Percentiles rank a stretch among this genome's conserved stretches.
These are phyloP conservation scores for Macrocybe gigantea DNA, from an alignment of 768 basidiomycete genomes.

Conservation along the genomic window DNA sequence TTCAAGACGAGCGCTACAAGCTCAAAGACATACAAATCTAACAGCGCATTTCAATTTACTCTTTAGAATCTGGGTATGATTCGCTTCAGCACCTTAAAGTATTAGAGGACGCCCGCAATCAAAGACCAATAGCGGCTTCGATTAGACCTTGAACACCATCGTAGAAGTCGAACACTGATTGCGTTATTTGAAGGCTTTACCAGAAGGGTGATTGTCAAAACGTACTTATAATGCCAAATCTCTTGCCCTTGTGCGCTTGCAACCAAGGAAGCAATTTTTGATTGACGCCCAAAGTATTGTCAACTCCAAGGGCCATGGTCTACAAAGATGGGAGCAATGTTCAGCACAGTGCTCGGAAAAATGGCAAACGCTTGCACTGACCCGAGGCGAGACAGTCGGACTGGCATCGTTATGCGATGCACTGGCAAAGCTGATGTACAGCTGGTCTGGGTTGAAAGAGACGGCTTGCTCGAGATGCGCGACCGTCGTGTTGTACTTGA, in stretches of 20 bases:
- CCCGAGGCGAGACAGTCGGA: slow-evolving; percentile 29
- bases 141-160: slow-evolving; percentile 39
- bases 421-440: slow-evolving; percentile 45
- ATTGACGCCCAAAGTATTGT: slow-evolving; percentile 33
- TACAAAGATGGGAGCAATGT: slow-evolving; percentile 9
- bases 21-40: too few species aligned
- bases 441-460: slow-evolving; percentile 28
- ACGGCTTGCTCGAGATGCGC: slow-evolving; percentile 39
- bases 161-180: slow-evolving; percentile 43
- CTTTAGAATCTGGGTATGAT: too few species aligned
- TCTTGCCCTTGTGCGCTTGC: slow-evolving; percentile 31
- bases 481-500: slow-evolving; percentile 34
- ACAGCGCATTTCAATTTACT: too few species aligned
- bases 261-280: slow-evolving; percentile 39
- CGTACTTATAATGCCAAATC: slow-evolving; percentile 43
- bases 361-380: slow-evolving; percentile 9
- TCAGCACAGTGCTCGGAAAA: background rate
- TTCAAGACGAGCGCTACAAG: too few species aligned
- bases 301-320: slow-evolving; percentile 40
- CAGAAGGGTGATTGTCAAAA: slow-evolving; percentile 3
- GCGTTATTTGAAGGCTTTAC: background rate
- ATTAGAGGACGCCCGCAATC: background rate
- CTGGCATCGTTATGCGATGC: slow-evolving; percentile 30
- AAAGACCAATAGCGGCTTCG: slow-evolving; percentile 37
- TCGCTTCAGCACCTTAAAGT: too few species aligned